Conservation (phyloP, 2,329 filamentous ascomycete genomes). For the Diplodia sapinea region DNA sequence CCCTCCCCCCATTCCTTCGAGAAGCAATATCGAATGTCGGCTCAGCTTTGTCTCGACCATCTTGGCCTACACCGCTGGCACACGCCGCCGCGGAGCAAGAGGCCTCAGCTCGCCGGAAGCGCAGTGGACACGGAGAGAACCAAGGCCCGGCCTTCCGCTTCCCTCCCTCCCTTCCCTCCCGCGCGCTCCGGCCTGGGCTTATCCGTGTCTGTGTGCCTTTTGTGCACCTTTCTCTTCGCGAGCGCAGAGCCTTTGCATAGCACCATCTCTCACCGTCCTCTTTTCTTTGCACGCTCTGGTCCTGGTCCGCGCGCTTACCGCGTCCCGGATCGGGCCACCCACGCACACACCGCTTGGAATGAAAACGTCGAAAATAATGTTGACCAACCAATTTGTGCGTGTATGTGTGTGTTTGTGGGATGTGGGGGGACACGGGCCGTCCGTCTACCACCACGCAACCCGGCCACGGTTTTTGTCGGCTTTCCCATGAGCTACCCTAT, state of each 20-base stretch:
- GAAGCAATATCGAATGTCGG: constrained; percentile 28
- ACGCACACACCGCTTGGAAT: background rate
- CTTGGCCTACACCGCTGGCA: constrained; percentile 13
- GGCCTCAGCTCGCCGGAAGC: no score
- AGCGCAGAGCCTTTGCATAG: constrained; percentile 7
- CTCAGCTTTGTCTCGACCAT: background rate
- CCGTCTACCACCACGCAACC: background rate
- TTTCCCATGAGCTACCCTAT: background rate
- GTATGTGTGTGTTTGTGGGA: background rate
- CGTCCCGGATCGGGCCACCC: background rate
- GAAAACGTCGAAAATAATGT: background rate
- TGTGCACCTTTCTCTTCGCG: background rate
- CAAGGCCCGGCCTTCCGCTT: constrained; percentile 15
- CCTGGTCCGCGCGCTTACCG: background rate
- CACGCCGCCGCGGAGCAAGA: background rate
- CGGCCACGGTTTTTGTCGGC: background rate
- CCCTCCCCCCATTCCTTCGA: constrained; percentile 15
- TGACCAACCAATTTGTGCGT: background rate
- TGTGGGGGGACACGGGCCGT: background rate
- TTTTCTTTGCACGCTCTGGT: background rate
- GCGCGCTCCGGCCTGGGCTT: background rate
- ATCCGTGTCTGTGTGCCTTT: background rate
- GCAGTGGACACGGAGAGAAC: background rate
- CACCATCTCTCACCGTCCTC: background rate
- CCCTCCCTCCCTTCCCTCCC: constrained; percentile 20